Conservation (phyloP, 305 asterid genomes). For the Fraxinus ornus region DNA sequence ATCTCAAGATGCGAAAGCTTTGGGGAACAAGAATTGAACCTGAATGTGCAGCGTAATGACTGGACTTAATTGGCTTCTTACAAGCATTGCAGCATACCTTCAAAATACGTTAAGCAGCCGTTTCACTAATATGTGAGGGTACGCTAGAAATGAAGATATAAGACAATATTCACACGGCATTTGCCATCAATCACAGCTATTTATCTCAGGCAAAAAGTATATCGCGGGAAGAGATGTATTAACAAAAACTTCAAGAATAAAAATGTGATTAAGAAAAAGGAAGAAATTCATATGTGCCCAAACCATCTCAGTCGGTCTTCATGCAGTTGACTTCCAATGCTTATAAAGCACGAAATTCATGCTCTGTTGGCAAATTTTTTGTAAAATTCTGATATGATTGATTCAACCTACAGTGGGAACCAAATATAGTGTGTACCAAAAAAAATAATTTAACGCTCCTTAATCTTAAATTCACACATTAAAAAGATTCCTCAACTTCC, state of each 20-base stretch:
- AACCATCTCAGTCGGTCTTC: neutral
- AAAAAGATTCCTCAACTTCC: constrained; percentile 2
- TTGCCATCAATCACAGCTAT: constrained; percentile 6
- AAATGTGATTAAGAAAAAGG: neutral
- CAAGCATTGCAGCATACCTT: constrained; percentile 91
- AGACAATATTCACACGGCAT: constrained; percentile 13
- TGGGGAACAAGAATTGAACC: constrained; percentile 41
- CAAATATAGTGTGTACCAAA: constrained; percentile 6
- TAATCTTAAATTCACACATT: constrained; percentile 3
- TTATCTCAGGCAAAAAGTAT: constrained; percentile 3
- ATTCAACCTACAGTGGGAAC: constrained; percentile 13
- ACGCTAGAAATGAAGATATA: constrained; percentile 10
- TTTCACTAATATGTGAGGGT: constrained; percentile 21
- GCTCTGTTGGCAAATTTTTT: neutral
- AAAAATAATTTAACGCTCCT: neutral
- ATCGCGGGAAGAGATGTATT: neutral
- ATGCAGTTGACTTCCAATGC: neutral
- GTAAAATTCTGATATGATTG: neutral
- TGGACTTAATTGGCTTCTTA: constrained; percentile 84
- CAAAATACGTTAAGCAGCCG: constrained; percentile 34
- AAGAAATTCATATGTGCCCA: neutral
- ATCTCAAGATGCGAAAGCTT: constrained; percentile 15
- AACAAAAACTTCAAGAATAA: constrained; percentile 2
- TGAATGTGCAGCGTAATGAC: constrained; percentile 75
- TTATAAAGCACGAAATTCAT: neutral